Percentiles rank a stretch among this genome's conserved stretches.
These are phyloP conservation scores for Cladosporium velox DNA, from an alignment of 2,329 filamentous ascomycete genomes.

Conservation along the genomic window DNA sequence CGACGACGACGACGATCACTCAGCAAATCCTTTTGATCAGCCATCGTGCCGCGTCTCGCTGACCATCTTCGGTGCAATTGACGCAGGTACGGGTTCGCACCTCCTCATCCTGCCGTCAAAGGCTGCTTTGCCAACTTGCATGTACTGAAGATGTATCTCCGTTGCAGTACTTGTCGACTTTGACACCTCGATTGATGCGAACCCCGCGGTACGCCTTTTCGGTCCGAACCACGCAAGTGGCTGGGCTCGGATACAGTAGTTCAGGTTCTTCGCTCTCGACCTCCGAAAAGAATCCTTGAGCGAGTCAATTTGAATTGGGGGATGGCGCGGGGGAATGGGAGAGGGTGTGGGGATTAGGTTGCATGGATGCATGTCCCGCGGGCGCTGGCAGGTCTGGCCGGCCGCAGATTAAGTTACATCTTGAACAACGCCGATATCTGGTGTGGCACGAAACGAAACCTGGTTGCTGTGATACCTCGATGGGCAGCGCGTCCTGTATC, in stretches of 20 bases:
- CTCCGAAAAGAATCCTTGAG: background rate
- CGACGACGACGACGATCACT: background rate
- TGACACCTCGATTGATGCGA: background rate
- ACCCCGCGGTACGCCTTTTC: constrained; percentile 3
- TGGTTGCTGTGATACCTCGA: constrained; percentile 7
- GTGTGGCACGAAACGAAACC: constrained; percentile 5
- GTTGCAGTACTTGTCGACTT: background rate
- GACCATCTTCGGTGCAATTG: constrained; percentile 2
- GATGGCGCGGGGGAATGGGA: background rate
- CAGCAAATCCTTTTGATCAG: background rate
- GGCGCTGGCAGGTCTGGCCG: constrained; percentile 1
- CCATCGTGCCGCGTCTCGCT: background rate
- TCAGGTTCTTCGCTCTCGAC: background rate
- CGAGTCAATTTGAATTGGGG: background rate
- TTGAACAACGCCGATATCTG: constrained; percentile 1
- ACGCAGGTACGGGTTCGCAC: constrained; percentile 10
- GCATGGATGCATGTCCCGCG: constrained; percentile 1
- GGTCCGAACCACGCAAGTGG: constrained; percentile 15
- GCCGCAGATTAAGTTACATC: background rate
- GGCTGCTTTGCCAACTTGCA: background rate
- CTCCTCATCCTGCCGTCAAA: background rate
- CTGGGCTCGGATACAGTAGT: background rate
- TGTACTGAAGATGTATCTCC: background rate
- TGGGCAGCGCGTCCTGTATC: background rate
- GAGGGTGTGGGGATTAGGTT: constrained; percentile 7